phyloP scores from a whole-genome alignment of 169 alveolate species.

The Cystoisospora suis region DNA sequence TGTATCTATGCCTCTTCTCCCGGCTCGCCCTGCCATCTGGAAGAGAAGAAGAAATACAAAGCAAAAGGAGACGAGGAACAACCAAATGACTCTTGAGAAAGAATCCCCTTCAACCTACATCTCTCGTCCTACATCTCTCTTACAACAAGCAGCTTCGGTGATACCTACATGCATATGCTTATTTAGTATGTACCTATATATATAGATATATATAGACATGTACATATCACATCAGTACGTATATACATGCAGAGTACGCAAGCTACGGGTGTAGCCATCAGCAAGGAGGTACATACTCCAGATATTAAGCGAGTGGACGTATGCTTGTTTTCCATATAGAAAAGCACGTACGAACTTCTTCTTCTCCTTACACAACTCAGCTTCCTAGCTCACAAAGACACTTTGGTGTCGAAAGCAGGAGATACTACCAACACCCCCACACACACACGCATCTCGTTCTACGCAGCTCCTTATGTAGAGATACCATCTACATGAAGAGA shows the following conservation, averaged over 20 bases:
- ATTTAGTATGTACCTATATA: not conserved
- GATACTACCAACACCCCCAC: slow-evolving; percentile 14
- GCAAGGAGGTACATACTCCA: not conserved
- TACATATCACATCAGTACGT: not conserved
- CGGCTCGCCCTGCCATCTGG: slow-evolving; percentile 99
- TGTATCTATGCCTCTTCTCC: slow-evolving; percentile 97
- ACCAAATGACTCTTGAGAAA: not conserved
- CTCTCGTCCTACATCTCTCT: not conserved
- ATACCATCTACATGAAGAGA: not conserved
- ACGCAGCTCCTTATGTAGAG: not conserved
- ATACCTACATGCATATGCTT: not conserved
- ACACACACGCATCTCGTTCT: not conserved
- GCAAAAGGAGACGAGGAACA: not conserved
- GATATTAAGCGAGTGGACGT: not conserved
- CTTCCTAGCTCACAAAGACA: too few species aligned
- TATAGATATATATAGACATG: not conserved
- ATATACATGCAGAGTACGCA: not conserved
- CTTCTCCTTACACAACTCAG: too few species aligned
- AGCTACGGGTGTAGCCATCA: not conserved
- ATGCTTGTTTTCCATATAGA: slow-evolving; percentile 22
- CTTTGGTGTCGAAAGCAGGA: not conserved
- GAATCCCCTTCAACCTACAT: too few species aligned
- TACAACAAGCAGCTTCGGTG: too few species aligned
- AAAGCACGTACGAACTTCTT: too few species aligned
- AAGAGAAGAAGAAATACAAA: not conserved